Evolutionary conservation across 1,284 basidiomycete genomes (phyloP).

Genomic region (Ceratobasidium sp.): DNA sequence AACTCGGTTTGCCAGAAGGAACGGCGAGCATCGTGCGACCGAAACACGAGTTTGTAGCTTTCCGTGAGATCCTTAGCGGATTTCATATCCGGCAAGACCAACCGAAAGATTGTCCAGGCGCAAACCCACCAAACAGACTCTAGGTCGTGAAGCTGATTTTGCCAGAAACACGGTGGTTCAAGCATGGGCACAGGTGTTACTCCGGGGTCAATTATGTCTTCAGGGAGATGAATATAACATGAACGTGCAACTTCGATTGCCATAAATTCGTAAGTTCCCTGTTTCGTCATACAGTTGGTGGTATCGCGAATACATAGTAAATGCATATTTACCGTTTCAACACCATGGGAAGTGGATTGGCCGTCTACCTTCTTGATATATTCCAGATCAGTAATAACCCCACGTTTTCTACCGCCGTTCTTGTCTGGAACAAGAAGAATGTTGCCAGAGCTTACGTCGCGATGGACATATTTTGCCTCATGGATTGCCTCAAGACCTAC

Average conservation of each 20-base stretch:
- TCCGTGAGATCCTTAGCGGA: background rate
- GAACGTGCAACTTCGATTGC: slow-evolving; percentile 4
- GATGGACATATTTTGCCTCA: background rate
- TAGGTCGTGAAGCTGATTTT: slow-evolving; percentile 16
- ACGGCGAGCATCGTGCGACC: background rate
- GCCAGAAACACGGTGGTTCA: background rate
- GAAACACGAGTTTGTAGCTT: background rate
- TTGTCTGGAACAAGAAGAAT: slow-evolving; percentile 13
- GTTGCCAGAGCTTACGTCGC: slow-evolving; percentile 32
- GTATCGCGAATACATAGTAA: background rate
- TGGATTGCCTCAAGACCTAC: slow-evolving; percentile 12
- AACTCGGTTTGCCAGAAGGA: background rate
- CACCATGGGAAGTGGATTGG: background rate
- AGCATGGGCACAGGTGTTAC: background rate
- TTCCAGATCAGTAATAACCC: slow-evolving; percentile 19
- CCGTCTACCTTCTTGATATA: background rate
- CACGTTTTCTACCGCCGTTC: background rate
- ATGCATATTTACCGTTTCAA: background rate
- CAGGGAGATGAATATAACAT: background rate
- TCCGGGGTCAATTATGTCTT: background rate
- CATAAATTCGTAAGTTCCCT: slow-evolving; percentile 22
- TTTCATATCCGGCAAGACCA: background rate
- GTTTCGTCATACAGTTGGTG: background rate
- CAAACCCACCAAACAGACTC: slow-evolving; percentile 27
- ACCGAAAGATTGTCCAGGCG: background rate